Evolutionary conservation across 345 rosid species (phyloP).

Genomic region (Gossypium raimondii): DNA sequence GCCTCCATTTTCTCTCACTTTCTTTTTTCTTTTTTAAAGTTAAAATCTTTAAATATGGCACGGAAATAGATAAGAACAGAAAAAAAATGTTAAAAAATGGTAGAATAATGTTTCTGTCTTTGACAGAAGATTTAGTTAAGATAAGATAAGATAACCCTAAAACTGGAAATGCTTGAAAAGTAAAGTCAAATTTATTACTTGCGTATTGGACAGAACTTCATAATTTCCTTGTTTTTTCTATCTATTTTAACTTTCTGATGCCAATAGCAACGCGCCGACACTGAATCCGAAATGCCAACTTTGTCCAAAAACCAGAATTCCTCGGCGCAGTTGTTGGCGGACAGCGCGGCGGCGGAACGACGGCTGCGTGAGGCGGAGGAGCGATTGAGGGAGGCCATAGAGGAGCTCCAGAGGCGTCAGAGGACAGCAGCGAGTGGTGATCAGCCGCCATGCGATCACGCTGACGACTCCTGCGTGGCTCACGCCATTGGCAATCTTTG

Average conservation of each 20-base stretch:
- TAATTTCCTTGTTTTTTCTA: neutral
- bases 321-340: constrained; percentile 27
- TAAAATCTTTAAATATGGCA: neutral
- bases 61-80: neutral
- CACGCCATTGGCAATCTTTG: constrained; percentile 96
- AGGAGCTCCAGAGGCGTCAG: constrained; percentile 82
- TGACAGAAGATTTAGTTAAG: neutral
- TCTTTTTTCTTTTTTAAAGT: neutral
- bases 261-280: too few species aligned
- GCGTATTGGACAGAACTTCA: too few species aligned
- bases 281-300: constrained; percentile 11
- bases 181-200: neutral
- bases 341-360: constrained; percentile 53
- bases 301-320: constrained; percentile 28
- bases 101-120: neutral
- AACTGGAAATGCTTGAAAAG: neutral
- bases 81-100: neutral
- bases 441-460: constrained; percentile 69
- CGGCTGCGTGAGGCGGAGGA: constrained; percentile 87
- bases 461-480: constrained; percentile 87
- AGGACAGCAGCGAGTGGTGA: constrained; percentile 43
- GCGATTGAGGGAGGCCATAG: constrained; percentile 87
- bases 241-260: neutral
- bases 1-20: neutral
- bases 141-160: neutral